phyloP scores from a whole-genome alignment of 768 basidiomycete species.

The Tulasnella sp. region DNA sequence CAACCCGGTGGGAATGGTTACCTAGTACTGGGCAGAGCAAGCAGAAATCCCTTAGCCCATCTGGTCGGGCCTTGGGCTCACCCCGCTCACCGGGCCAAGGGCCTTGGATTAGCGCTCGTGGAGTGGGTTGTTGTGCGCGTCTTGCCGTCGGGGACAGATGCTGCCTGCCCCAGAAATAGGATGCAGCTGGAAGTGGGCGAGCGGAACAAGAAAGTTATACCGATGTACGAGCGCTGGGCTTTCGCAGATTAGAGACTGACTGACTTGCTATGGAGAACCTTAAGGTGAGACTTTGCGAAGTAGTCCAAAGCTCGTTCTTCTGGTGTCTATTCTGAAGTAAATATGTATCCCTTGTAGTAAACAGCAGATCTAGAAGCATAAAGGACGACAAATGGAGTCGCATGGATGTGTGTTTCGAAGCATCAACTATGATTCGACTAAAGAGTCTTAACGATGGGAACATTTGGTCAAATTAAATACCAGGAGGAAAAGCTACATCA shows the following conservation, averaged over 20 bases:
- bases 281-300: too few relatives aligned
- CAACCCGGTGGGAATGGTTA: not conserved
- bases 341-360: too few relatives aligned
- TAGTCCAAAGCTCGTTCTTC: too few relatives aligned
- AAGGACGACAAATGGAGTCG: too few relatives aligned
- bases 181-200: not conserved
- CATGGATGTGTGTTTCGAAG: too few relatives aligned
- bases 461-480: too few relatives aligned
- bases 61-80: constrained; percentile 6
- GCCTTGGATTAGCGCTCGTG: not conserved
- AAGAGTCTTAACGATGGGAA: too few relatives aligned
- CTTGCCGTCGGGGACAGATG: not conserved
- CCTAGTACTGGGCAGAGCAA: not conserved
- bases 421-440: too few relatives aligned
- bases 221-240: not conserved
- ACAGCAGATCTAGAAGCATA: too few relatives aligned
- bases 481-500: too few relatives aligned
- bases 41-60: not conserved
- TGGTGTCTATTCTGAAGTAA: too few relatives aligned
- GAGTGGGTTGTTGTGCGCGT: not conserved
- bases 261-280: not conserved
- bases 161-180: not conserved
- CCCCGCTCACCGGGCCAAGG: not conserved
- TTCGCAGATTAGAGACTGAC: not conserved
- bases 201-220: not conserved